A percentile compares a stretch with the other conserved stretches of the same genome.
Evolutionary conservation across 23 red algal species (phyloP).

Genomic region (Chondrus crispus): DNA sequence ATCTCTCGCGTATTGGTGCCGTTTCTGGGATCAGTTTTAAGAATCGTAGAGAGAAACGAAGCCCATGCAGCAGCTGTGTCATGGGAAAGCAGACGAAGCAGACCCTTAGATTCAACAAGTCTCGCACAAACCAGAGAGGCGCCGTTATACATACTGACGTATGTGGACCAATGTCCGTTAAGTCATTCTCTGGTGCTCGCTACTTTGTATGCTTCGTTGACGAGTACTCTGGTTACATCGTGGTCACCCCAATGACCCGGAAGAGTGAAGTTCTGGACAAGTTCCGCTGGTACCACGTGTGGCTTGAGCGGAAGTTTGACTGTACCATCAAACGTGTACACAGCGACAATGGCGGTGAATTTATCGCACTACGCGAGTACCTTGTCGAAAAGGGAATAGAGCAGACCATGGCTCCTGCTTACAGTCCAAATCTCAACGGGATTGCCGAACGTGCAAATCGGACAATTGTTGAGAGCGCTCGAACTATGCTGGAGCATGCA

Average conservation of each 20-base stretch:
- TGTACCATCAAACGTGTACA: not conserved
- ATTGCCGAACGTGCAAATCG: not conserved
- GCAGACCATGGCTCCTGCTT: not conserved
- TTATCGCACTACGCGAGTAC: not conserved
- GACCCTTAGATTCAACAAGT: not conserved
- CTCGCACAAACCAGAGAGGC: not conserved
- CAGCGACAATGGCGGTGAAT: not conserved
- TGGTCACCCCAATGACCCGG: not conserved
- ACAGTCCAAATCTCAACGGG: not conserved
- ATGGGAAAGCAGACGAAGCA: not conserved
- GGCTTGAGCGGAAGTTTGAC: not conserved
- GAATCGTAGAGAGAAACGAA: not conserved
- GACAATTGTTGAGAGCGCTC: not conserved
- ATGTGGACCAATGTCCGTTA: not conserved
- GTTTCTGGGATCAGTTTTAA: not conserved
- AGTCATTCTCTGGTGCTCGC: not conserved
- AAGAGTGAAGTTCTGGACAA: not conserved
- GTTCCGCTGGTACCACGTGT: not conserved
- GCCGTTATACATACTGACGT: not conserved
- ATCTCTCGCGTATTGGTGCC: not conserved
- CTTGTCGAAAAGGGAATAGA: not conserved
- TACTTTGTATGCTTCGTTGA: slow-evolving; percentile 5
- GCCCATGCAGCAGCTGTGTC: not conserved
- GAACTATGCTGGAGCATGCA: not conserved
- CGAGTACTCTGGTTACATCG: not conserved